Conservation (phyloP, 768 basidiomycete species). For the Piloderma croceum region DNA sequence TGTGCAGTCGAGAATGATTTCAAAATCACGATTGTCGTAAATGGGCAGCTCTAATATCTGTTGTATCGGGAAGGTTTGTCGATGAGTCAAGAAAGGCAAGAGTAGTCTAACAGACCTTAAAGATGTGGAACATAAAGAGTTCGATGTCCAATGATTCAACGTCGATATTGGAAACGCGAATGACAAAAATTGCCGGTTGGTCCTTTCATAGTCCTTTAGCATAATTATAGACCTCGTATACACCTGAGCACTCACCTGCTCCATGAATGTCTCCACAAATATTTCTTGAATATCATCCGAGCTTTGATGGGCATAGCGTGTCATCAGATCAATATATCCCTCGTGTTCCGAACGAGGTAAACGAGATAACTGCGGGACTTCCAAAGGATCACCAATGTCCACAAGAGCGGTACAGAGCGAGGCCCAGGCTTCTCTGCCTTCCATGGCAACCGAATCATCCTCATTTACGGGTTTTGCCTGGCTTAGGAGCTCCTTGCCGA, state of each 20-base stretch:
- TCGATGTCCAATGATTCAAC: conserved; percentile 79
- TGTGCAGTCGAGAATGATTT: conserved; percentile 80
- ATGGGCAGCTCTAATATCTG: conserved; percentile 49
- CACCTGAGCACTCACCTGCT: conserved; percentile 32
- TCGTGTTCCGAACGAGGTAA: conserved; percentile 46
- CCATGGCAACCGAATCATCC: conserved; percentile 46
- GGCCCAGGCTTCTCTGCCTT: conserved; percentile 82
- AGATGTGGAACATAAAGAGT: conserved; percentile 68
- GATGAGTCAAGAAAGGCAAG: not conserved
- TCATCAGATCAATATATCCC: conserved; percentile 65
- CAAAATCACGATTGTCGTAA: conserved; percentile 49
- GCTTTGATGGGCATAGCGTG: conserved; percentile 52
- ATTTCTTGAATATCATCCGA: conserved; percentile 60
- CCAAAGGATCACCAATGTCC: conserved; percentile 66
- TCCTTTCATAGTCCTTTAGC: conserved; percentile 36
- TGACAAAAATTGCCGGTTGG: conserved; percentile 48
- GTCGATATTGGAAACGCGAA: conserved; percentile 65
- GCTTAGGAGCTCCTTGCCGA: conserved; percentile 81
- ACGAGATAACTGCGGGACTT: conserved; percentile 56
- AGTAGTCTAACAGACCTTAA: conserved; percentile 46
- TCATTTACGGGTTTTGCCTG: conserved; percentile 55
- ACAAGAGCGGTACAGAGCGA: conserved; percentile 72
- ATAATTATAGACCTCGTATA: not conserved
- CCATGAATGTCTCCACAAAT: conserved; percentile 52
- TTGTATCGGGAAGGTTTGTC: not conserved